Base-by-base conservation (phyloP, 768 basidiomycete species). In the Lactarius pseudohatsudake region DNA sequence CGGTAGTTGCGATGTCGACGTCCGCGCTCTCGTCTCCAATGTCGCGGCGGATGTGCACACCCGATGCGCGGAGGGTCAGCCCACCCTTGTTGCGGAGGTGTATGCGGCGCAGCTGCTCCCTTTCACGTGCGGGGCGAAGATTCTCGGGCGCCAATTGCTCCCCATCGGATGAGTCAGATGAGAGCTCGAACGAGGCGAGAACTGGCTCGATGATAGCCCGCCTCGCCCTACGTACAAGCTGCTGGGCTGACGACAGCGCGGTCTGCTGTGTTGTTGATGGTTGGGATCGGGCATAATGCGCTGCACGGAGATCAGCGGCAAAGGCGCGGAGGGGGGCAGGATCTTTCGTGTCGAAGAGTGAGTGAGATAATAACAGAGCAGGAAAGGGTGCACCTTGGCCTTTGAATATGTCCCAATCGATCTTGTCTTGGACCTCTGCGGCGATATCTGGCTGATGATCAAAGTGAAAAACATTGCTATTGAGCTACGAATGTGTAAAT, bases 321-420 rank as follows among this genome's bases (percentile, higher is more conserved):
- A 89, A 79, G 11, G 77, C 74, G 28, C 80, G 81, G 16, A 91
- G 77, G 10, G 84, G 80, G 5, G 78, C 75, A 1, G 87, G 80
- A 69, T 91, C 89, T 90, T 65, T 45, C 20, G 43, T 10, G 43
- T n/a, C 22, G 11, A 26, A 26, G 22, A 5, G 4, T 34, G 26
- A 16, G 18, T 57, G 43, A 61, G 28, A 66, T 41, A 61, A 62
- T 50, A 26, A 28, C 13, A 30, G 8, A 56, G 13, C n/a, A 47
- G 15, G 5, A 28, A n/a, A n/a, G 30, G 43, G 74, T 79, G 59
- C 72, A 91, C 90, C 89, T 70, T 79, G 78, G 7, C 79, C 78
- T 11, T 81, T 78, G 72, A 86, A 91, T 1, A 82, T 71, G 13
- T 80, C 74, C 91, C 90, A 92, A 69, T 91, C 79, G 56, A 91